A percentile compares a stretch with the other conserved stretches of the same genome.
Conservation (phyloP, 2,329 filamentous ascomycete genomes). For the Ceratocystis smalleyi region DNA sequence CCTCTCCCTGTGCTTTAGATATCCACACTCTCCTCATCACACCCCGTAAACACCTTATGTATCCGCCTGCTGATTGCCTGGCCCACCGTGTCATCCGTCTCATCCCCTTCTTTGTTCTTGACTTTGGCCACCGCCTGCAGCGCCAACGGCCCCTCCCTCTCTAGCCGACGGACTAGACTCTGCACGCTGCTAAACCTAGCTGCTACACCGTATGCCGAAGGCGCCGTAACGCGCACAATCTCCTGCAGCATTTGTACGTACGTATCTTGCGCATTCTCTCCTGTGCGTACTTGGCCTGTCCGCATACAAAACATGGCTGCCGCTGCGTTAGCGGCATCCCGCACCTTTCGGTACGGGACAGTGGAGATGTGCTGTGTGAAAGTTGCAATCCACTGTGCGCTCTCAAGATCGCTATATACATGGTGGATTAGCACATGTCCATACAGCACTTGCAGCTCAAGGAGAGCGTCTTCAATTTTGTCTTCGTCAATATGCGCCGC, state of each 20-base stretch:
- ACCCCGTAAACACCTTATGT: constrained; percentile 43
- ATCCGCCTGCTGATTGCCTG: constrained; percentile 43
- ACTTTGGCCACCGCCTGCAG: constrained; percentile 47
- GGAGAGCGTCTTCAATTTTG: constrained; percentile 51
- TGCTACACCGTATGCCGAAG: constrained; percentile 55
- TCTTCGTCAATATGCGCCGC: constrained; percentile 43
- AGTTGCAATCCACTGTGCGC: constrained; percentile 54
- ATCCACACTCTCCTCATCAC: constrained; percentile 40
- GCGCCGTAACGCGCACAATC: constrained; percentile 53
- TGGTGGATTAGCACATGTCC: constrained; percentile 50
- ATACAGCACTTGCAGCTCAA: constrained; percentile 55
- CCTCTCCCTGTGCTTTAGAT: constrained; percentile 25
- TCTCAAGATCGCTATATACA: constrained; percentile 43
- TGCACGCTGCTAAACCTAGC: constrained; percentile 43
- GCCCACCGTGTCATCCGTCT: constrained; percentile 40
- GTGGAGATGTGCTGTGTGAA: constrained; percentile 70
- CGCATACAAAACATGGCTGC: constrained; percentile 64
- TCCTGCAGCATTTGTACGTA: constrained; percentile 65
- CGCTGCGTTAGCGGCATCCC: constrained; percentile 32
- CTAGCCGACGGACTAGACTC: constrained; percentile 43
- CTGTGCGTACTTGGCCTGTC: constrained; percentile 55
- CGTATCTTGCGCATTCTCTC: constrained; percentile 48
- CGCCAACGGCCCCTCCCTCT: constrained; percentile 40
- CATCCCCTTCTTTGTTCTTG: constrained; percentile 40
- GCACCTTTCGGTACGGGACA: constrained; percentile 50